Base-by-base conservation (phyloP, 2,329 filamentous ascomycete genomes). In the Fusarium sp. region DNA sequence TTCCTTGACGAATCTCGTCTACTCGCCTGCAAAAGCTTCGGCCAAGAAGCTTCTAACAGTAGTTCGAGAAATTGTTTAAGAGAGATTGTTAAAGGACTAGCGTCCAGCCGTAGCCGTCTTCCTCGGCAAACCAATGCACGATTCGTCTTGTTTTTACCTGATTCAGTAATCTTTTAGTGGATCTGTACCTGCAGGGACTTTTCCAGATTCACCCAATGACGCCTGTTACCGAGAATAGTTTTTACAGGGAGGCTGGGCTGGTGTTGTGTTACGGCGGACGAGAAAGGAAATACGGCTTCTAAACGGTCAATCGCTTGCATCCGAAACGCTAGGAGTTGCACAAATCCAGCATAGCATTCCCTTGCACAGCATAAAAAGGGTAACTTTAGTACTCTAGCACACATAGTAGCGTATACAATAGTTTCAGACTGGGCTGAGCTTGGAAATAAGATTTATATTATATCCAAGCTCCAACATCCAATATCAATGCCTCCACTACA, bases 141-240 rank as follows among this genome's bases (percentile, higher is more conserved):
- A 65, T 53, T 47, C 57, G 68, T 70, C 50, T 59, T 54, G 32
- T 49, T 27, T 54, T 70, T 61, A 40, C 68, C 63, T 30, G 20
- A 57, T 70, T 12, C 7, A 49, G 68, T 34, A 71, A 60, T 51
- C 5, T 47, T 63, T 27, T 46, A 68, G 68, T 65, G 48, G 51
- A 70, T 59, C 57, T 30, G 66, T 67, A 53, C 67, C 67, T 70
- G 68, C 68, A 70, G 68, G 68, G 68, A 55, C 59, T 68, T 55
- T 51, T 40, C 8, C 37, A 51, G 46, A 48, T 71, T 42, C 51
- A 11, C 46, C 63, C 63, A 64, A 71, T 70, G 28, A 45, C 45
- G 68, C 47, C 42, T 65, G 68, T 49, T 68, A 57, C 68, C 63
- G 55, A 71, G 45, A 68, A 66, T 48, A 45, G 25, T 42, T 61